Evolutionary conservation across 1,284 basidiomycete species (phyloP), one percentile per base, ranked within the genome.

Genomic region (Marasmius sp.): DNA sequence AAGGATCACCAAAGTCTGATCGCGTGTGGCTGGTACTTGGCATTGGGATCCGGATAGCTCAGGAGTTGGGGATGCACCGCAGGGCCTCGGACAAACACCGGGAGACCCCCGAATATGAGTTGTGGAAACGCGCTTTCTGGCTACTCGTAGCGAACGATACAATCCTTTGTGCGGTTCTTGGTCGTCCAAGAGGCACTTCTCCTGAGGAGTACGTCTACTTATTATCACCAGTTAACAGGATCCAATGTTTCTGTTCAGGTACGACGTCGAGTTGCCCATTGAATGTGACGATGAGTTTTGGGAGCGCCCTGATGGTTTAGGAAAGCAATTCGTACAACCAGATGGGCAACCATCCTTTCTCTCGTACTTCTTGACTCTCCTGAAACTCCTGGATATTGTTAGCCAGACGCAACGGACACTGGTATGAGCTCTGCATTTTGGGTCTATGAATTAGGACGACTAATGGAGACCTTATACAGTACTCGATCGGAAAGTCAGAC

Each of bases 201-300:
- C n/a, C n/a, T n/a, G n/a, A n/a, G n/a, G n/a, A n/a, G n/a, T n/a
- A n/a, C n/a, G n/a, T n/a, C n/a, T n/a, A n/a, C n/a, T n/a, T n/a
- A n/a, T n/a, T n/a, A n/a, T n/a, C n/a, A n/a, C n/a, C n/a, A n/a
- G n/a, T n/a, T n/a, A n/a, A n/a, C n/a, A n/a, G n/a, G 27, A 27
- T 27, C 12, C 59, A 41, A 36, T 22, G 43, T 36, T 54, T 14
- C 47, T 50, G 33, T 11, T 4, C 59, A 84, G 83, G 66, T 85
- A 87, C 67, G 88, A 90, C 66, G 77, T 86, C 11, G 85, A 86
- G 53, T 75, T 84, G 38, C 88, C 88, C 0, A 71, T 82, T 5
- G 81, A 82, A 39, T 83, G 87, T 43, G 85, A 88, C 59, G 89
- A 91, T 71, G 86, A 88, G 65, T 86, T 83, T 65, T 88, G 86